Conservation (phyloP, 805 yeast species). For the Maudiozyma saulgeensis region DNA sequence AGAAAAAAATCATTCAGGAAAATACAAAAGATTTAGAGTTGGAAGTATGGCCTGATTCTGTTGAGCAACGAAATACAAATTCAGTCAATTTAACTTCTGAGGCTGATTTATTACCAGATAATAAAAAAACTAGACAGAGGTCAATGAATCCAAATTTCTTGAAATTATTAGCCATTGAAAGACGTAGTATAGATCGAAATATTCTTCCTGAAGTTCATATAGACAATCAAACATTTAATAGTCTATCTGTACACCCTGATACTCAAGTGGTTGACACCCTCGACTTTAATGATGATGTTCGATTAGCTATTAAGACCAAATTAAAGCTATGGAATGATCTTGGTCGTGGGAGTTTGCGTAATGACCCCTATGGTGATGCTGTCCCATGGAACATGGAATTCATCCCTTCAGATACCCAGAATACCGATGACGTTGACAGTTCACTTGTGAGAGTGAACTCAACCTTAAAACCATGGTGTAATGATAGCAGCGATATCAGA, state of each 20-base stretch:
- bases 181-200: conserved; percentile 15
- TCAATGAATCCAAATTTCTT: conserved; percentile 23
- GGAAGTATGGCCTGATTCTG: conserved; percentile 22
- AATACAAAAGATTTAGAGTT: conserved; percentile 11
- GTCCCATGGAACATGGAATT: conserved; percentile 21
- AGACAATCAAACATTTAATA: conserved; percentile 21
- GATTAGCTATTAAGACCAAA: conserved; percentile 24
- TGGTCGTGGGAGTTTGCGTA: conserved; percentile 17
- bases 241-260: conserved; percentile 7
- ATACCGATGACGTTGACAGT: neutral
- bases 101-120: conserved; percentile 11
- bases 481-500: conserved; percentile 1
- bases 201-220: conserved; percentile 24
- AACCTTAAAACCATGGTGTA: conserved; percentile 22
- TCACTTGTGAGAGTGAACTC: conserved; percentile 22
- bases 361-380: conserved; percentile 24
- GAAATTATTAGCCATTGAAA: conserved; percentile 24
- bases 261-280: conserved; percentile 1
- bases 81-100: neutral
- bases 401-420: conserved; percentile 2
- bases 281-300: conserved; percentile 17
- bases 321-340: conserved; percentile 25
- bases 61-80: neutral
- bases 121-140: conserved; percentile 19
- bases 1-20: conserved; percentile 5